phyloP scores from a whole-genome alignment of 305 asterid species.

The Ilex paraguariensis region DNA sequence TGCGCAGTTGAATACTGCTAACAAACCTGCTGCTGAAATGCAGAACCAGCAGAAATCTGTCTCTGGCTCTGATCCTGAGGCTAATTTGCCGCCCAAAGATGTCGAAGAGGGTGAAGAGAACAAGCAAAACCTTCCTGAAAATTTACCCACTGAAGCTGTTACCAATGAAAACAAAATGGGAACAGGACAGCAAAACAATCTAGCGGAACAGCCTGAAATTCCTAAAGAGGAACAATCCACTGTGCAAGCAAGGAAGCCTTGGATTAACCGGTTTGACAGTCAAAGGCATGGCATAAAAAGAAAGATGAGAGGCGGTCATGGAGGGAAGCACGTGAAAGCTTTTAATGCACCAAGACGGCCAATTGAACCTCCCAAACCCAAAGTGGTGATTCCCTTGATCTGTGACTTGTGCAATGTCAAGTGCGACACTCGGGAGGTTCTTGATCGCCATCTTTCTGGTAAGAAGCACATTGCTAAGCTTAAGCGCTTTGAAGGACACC shows the following conservation, averaged over 20 bases:
- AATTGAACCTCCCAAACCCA: slow-evolving; percentile 13
- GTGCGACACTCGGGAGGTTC: slow-evolving; percentile 22
- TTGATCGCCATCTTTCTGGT: slow-evolving; percentile 21
- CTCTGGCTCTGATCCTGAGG: slow-evolving; percentile 8
- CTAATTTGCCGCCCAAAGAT: slow-evolving; percentile 2
- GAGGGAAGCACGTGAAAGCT: slow-evolving; percentile 18
- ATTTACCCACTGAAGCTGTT: slow-evolving; percentile 8
- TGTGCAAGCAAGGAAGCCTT: slow-evolving; percentile 1
- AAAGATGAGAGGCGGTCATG: slow-evolving; percentile 6
- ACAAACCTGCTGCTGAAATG: slow-evolving; percentile 6
- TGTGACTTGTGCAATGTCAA: slow-evolving; percentile 29
- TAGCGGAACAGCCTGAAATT: slow-evolving; percentile 6
- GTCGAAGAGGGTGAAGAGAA: slow-evolving; percentile 7
- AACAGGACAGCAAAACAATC: slow-evolving; percentile 5
- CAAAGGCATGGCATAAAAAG: slow-evolving; percentile 18
- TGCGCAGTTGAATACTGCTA: slow-evolving; percentile 6
- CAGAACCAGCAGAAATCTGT: slow-evolving; percentile 6
- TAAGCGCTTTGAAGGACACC: slow-evolving; percentile 20
- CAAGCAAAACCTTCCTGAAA: slow-evolving; percentile 8
- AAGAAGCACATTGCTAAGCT: slow-evolving; percentile 20
- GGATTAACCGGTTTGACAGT: slow-evolving; percentile 2
- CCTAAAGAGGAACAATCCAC: slow-evolving; percentile 3
- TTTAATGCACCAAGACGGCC: slow-evolving; percentile 7
- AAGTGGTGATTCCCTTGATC: slow-evolving; percentile 19
- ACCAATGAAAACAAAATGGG: slow-evolving; percentile 4